These are phyloP conservation scores for Singerocomus rubriflavus DNA, from an alignment of 1,284 basidiomycete species.

Conservation along the genomic window DNA sequence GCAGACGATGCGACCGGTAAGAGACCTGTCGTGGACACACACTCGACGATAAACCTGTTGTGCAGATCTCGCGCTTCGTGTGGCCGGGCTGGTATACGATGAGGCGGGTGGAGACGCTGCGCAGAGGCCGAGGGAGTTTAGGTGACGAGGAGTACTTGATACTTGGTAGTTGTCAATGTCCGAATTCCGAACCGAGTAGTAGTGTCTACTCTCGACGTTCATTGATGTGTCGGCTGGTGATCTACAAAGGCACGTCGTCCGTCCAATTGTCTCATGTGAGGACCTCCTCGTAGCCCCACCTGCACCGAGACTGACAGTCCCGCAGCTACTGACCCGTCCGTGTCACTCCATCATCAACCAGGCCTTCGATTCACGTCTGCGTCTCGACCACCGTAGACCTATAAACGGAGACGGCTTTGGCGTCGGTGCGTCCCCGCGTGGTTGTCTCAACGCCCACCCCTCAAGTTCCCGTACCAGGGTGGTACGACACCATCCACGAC, in stretches of 20 bases:
- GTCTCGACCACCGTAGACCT: slow-evolving; percentile 76
- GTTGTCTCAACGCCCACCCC: not conserved
- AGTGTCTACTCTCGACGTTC: not conserved
- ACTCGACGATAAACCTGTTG: slow-evolving; percentile 7
- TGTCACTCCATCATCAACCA: slow-evolving; percentile 97
- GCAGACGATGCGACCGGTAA: slow-evolving; percentile 79
- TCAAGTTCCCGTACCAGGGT: slow-evolving; percentile 45
- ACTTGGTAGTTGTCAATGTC: not conserved
- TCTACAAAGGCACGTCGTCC: slow-evolving; percentile 88
- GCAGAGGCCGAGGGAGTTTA: slow-evolving; percentile 68
- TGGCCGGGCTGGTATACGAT: slow-evolving; percentile 82
- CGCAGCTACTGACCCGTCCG: slow-evolving; percentile 81
- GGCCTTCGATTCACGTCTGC: slow-evolving; percentile 86
- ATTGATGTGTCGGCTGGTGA: slow-evolving; percentile 82
- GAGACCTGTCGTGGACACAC: slow-evolving; percentile 26
- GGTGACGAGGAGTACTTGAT: slow-evolving; percentile 32
- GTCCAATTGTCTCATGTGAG: slow-evolving; percentile 83
- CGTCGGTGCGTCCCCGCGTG: slow-evolving; percentile 66
- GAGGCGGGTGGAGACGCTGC: slow-evolving; percentile 68
- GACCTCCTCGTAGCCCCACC: slow-evolving; percentile 2
- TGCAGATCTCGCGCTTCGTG: slow-evolving; percentile 77
- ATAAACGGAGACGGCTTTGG: slow-evolving; percentile 98
- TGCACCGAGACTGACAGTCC: not conserved
- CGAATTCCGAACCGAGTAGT: slow-evolving; percentile 5
- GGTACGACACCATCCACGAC: slow-evolving; percentile 81